These are phyloP conservation scores for Saccharomyces mikatae DNA, from an alignment of 805 yeast genomes.

Conservation along the genomic window DNA sequence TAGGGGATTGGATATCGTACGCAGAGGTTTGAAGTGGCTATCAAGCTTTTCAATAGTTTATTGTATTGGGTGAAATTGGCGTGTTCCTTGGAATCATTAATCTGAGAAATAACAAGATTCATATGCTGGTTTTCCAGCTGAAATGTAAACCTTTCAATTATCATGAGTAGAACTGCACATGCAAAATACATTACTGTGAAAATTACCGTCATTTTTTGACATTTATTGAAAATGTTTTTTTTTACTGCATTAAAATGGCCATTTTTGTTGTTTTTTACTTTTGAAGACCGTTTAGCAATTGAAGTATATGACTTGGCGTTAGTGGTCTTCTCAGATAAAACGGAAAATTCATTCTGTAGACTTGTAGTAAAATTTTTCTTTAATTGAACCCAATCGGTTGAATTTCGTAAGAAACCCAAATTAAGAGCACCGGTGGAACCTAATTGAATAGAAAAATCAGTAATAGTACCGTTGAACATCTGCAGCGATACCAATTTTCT, in stretches of 20 bases:
- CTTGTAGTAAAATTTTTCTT: background rate
- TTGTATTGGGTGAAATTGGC: background rate
- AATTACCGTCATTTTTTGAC: background rate
- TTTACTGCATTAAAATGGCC: background rate
- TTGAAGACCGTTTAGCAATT: background rate
- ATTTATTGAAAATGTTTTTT: background rate
- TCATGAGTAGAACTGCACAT: background rate
- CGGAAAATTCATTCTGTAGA: background rate
- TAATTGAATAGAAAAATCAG: background rate
- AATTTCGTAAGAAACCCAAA: background rate
- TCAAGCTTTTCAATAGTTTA: background rate
- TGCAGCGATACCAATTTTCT: background rate
- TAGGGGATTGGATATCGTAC: conserved; percentile 1
- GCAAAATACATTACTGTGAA: background rate
- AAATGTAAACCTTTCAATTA: background rate
- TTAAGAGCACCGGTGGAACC: background rate
- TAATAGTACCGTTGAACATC: background rate
- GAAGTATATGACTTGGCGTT: background rate
- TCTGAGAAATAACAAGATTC: background rate
- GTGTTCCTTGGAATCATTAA: background rate
- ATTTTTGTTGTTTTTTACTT: background rate
- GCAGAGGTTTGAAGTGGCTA: conserved; percentile 2
- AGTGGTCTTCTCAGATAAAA: background rate
- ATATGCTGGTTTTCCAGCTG: background rate
- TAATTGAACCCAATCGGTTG: background rate